Percentiles rank a stretch among this genome's conserved stretches.
These are phyloP conservation scores for Falciphora oryzae DNA, from an alignment of 2,329 filamentous ascomycete genomes.

Conservation along the genomic window DNA sequence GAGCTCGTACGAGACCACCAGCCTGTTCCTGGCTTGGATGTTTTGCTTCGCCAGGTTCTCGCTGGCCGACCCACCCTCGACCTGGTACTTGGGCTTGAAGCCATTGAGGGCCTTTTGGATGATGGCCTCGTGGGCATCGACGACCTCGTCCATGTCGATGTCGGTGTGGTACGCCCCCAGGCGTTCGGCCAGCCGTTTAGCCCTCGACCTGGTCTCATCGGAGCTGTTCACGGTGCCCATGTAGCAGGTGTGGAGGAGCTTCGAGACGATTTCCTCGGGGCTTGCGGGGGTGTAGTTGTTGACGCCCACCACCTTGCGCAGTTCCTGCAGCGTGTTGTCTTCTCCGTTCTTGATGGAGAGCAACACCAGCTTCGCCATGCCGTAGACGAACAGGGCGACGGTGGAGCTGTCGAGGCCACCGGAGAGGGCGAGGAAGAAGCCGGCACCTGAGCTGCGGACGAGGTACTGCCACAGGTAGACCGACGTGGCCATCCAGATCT, in stretches of 20 bases:
- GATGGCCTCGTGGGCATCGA: slow-evolving; percentile 43
- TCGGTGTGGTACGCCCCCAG: slow-evolving; percentile 68
- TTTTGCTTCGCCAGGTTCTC: slow-evolving; percentile 64
- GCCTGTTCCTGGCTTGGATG: slow-evolving; percentile 58
- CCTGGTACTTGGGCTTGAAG: slow-evolving; percentile 36
- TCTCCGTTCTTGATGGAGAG: slow-evolving; percentile 15
- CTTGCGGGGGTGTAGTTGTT: slow-evolving; percentile 12
- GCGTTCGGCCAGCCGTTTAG: slow-evolving; percentile 48
- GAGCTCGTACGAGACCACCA: slow-evolving; percentile 60
- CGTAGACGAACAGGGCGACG: slow-evolving; percentile 18
- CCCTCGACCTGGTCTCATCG: slow-evolving; percentile 52
- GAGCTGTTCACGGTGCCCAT: slow-evolving; percentile 58
- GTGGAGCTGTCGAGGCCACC: slow-evolving; percentile 18
- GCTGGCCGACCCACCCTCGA: slow-evolving; percentile 48
- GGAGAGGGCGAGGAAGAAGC: slow-evolving; percentile 16
- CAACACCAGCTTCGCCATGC: slow-evolving; percentile 17
- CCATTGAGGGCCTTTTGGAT: slow-evolving; percentile 20
- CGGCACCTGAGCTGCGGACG: slow-evolving; percentile 15
- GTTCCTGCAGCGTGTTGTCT: slow-evolving; percentile 14
- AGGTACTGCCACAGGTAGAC: slow-evolving; percentile 20
- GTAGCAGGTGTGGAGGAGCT: slow-evolving; percentile 38
- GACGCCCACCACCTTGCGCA: slow-evolving; percentile 15
- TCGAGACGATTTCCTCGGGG: slow-evolving; percentile 16
- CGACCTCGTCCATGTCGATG: slow-evolving; percentile 64
- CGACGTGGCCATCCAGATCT: slow-evolving; percentile 24